A percentile compares a stretch with the other conserved stretches of the same genome.
These are phyloP conservation scores for Phaeoacremonium minimum DNA, from an alignment of 2,329 filamentous ascomycete genomes.

Conservation along the genomic window DNA sequence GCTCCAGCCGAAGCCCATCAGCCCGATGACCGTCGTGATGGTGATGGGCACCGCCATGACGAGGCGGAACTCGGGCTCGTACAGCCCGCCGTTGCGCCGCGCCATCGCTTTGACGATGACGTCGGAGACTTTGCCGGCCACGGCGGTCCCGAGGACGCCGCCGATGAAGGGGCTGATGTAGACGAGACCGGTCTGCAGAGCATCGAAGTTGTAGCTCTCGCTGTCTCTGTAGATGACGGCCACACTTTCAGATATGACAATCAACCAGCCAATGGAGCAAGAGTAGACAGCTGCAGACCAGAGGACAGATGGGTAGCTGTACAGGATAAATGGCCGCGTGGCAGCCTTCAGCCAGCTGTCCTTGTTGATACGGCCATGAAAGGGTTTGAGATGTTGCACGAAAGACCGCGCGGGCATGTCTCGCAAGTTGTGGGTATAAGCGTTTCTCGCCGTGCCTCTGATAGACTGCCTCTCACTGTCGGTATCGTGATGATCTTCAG, in stretches of 20 bases:
- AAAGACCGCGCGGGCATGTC: slow-evolving; percentile 67
- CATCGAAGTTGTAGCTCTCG: slow-evolving; percentile 72
- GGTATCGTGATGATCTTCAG: slow-evolving; percentile 15
- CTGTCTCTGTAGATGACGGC: slow-evolving; percentile 71
- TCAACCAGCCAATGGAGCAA: slow-evolving; percentile 89
- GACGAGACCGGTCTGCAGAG: slow-evolving; percentile 77
- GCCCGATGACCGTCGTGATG: slow-evolving; percentile 73
- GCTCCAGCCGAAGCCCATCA: slow-evolving; percentile 98
- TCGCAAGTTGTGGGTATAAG: slow-evolving; percentile 70
- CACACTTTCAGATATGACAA: slow-evolving; percentile 87
- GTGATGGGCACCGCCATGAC: slow-evolving; percentile 82
- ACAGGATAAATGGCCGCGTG: slow-evolving; percentile 78
- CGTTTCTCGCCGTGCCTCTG: slow-evolving; percentile 28
- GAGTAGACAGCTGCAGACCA: slow-evolving; percentile 86
- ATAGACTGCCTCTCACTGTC: slow-evolving; percentile 38
- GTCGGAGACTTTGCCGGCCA: slow-evolving; percentile 85
- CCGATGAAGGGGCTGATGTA: slow-evolving; percentile 90
- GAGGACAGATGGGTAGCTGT: slow-evolving; percentile 80
- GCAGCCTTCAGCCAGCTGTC: slow-evolving; percentile 80
- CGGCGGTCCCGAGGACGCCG: slow-evolving; percentile 83
- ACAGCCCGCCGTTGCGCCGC: slow-evolving; percentile 82
- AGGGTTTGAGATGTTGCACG: slow-evolving; percentile 67
- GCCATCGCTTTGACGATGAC: slow-evolving; percentile 79
- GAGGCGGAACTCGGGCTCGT: slow-evolving; percentile 89
- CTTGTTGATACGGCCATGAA: slow-evolving; percentile 70